Base-by-base conservation (phyloP, 2,329 filamentous ascomycete genomes). In the Helicocarpus griseus region DNA sequence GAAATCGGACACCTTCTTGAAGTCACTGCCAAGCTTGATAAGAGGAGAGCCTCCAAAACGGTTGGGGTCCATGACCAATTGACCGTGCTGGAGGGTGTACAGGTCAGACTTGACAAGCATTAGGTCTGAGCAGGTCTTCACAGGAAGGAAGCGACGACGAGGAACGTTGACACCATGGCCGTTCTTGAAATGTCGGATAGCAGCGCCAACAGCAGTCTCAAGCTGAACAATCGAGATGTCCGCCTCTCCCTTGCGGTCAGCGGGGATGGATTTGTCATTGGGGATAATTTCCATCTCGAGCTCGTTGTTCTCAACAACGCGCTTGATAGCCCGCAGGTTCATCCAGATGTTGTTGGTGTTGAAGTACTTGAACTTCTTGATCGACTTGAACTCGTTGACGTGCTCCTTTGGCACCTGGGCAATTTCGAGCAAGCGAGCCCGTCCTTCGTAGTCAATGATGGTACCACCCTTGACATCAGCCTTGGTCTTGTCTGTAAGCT, bases 311-410 rank as follows among this genome's bases (percentile, higher is more conserved):
- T 97, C 93, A 6, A 98, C 93, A 50, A 98, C 89, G 55, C 93
- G 90, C 86, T 97, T 97, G 76, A 98, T 87, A 61, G 93, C 93
- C 69, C 88, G 85, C 64, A 96, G 81, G 77, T 95, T 95, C 80
- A 98, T 87, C 93, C 93, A 98, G 76, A 98, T 96, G 82, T 98
- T 98, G 87, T 98, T 98, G 74, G 93, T 98, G 83, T 98, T 98
- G 86, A 98, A 98, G 84, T 98, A 98, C 82, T 95, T 96, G 86
- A 98, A 98, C 82, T 98, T 98, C 86, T 98, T 98, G 81, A 98
- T 98, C 46, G 90, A 96, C 85, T 98, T 98, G 88, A 98, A 98
- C 78, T 98, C 93, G 77, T 98, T 97, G 71, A 93, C 88, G 76
- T 98, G 93, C 79, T 98, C 89, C 83, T 97, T 98, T 74, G 93